Base-by-base conservation (phyloP, 768 basidiomycete genomes). In the Cystobasidium tubakii region DNA sequence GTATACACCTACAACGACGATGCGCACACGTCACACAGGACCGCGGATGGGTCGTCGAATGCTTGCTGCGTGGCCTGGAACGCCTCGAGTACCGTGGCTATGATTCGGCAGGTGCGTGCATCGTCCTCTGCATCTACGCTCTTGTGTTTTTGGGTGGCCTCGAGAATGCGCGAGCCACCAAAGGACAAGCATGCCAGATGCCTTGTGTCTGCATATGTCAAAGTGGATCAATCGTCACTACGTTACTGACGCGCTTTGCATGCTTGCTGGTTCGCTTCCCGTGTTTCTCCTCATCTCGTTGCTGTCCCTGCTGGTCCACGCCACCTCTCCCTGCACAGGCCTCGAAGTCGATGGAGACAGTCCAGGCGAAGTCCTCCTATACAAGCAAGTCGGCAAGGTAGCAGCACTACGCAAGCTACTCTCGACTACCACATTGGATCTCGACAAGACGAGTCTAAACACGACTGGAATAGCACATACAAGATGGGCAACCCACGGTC, bases 361-460 rank as follows among this genome's bases (percentile, higher is more conserved):
- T 77, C 83, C 87, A 0, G 87, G 87, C 55, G 83, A 88, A 62
- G 85, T 91, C 60, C 74, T 90, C 62, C 92, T 88, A 84, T 97
- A 94, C 88, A 97, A 96, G 84, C 89, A 95, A 82, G 96, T 98
- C 65, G 96, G 96, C 82, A 99, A 99, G 82, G 96, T 99, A 67
- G 89, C 89, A 55, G 88, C 89, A 31, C 86, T 99, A 66, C 89
- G 92, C 82, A 90, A 95, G 84, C 87, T 89, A 82, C 93, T 96
- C 79, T 86, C 88, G 46, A 83, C 84, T 72, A 87, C 90, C 33
- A 81, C 80, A 76, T 79, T 92, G 78, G 75, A 77, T 66, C 79
- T 92, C 78, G 72, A 74, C 54, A 88, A 89, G 74, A 83, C 85
- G 80, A 88, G 87, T 82, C 80, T 91, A 65, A 87, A 88, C 50